Evolutionary conservation across 495 filamentous ascomycete species (phyloP).

Genomic region (Lasiosphaeriaceae sp.): DNA sequence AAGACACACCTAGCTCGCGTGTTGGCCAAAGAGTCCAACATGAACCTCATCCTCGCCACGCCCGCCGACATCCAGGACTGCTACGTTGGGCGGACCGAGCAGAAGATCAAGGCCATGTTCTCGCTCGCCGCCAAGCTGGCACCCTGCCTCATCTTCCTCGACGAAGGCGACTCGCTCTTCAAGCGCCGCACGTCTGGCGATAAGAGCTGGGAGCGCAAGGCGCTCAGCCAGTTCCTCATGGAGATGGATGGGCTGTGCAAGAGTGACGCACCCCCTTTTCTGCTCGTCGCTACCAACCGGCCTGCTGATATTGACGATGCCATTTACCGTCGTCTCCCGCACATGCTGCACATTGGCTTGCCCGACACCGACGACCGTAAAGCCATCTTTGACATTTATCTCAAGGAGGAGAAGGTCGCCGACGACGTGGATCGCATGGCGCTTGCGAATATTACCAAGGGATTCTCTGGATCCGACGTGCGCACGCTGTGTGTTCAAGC

Average conservation of each 20-base stretch:
- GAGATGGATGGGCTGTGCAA: conserved; percentile 20
- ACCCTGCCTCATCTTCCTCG: conserved; percentile 27
- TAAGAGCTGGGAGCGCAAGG: conserved; percentile 5
- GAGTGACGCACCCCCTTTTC: conserved; percentile 6
- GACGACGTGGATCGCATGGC: background rate
- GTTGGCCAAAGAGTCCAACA: conserved; percentile 9
- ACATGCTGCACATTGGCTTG: conserved; percentile 15
- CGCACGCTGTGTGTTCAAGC: conserved; percentile 20
- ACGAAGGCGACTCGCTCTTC: conserved; percentile 27
- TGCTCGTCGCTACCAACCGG: conserved; percentile 22
- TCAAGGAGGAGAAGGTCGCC: conserved; percentile 12
- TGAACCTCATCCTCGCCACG: conserved; percentile 14
- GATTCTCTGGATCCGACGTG: conserved; percentile 23
- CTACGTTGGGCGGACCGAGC: conserved; percentile 19
- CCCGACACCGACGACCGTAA: conserved; percentile 1
- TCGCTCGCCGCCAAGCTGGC: conserved; percentile 14
- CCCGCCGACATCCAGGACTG: conserved; percentile 8
- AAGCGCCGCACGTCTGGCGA: conserved; percentile 4
- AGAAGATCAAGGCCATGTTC: conserved; percentile 22
- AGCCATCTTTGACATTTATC: conserved; percentile 15
- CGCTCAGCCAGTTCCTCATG: conserved; percentile 23
- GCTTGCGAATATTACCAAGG: conserved; percentile 11
- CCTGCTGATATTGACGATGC: conserved; percentile 24
- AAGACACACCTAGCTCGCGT: conserved; percentile 56
- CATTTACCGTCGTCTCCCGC: conserved; percentile 17